A percentile compares a stretch with the other conserved stretches of the same genome.
phyloP scores from a whole-genome alignment of 164 flowering plant species.

The Sedum album region DNA sequence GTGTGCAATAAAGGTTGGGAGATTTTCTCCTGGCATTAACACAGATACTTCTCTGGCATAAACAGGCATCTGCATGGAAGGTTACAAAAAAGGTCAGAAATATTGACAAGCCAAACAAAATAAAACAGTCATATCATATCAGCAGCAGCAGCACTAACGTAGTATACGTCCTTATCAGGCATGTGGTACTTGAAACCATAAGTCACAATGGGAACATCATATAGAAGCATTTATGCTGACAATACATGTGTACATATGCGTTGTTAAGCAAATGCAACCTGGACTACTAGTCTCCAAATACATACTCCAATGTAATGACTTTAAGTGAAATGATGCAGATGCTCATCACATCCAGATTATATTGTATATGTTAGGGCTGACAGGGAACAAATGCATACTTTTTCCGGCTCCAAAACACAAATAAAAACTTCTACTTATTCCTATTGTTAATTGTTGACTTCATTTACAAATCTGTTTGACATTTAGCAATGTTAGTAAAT shows the following conservation, averaged over 20 bases:
- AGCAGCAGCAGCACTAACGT: not conserved
- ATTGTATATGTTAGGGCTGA: not conserved
- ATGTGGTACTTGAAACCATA: not conserved
- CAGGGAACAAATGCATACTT: not conserved
- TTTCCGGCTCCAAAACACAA: not conserved
- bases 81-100: not conserved
- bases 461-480: not conserved
- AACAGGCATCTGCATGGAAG: conserved; percentile 49
- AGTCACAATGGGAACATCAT: not conserved
- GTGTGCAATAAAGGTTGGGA: conserved; percentile 82
- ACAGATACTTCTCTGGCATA: conserved; percentile 76
- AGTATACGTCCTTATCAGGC: not conserved
- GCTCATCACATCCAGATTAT: not conserved
- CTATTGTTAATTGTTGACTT: not conserved
- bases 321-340: not conserved
- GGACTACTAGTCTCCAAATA: not conserved
- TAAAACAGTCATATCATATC: not conserved
- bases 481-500: not conserved
- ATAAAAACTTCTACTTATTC: not conserved
- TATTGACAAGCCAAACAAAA: not conserved
- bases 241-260: not conserved
- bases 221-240: not conserved
- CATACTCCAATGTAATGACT: not conserved
- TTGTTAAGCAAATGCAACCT: not conserved
- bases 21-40: conserved; percentile 83